Evolutionary conservation across 768 basidiomycete species (phyloP).

Genomic region (Rhodotorula paludigena): DNA sequence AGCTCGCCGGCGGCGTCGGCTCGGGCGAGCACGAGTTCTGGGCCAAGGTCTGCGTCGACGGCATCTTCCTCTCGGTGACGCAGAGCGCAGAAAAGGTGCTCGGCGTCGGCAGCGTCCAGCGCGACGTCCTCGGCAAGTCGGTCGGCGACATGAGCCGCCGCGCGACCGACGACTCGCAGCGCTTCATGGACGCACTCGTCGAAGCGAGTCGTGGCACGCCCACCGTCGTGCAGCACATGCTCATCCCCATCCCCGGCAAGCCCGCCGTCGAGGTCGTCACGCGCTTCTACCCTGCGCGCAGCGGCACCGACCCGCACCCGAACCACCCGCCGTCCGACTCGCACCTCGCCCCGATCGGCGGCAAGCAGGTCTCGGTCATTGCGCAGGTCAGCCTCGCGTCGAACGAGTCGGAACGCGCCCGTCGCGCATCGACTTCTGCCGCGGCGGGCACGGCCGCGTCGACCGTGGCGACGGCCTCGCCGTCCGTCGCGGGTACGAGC

Average conservation of each 20-base stretch:
- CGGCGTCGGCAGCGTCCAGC: conserved; percentile 39
- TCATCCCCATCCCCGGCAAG: conserved; percentile 42
- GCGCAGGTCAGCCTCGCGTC: conserved; percentile 20
- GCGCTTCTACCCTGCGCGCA: conserved; percentile 40
- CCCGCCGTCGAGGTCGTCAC: conserved; percentile 46
- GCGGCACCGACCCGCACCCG: conserved; percentile 2
- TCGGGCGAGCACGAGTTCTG: conserved; percentile 46
- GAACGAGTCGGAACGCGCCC: conserved; percentile 7
- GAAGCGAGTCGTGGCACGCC: conserved; percentile 40
- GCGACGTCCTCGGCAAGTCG: conserved; percentile 34
- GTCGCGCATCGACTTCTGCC: not conserved
- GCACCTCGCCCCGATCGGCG: conserved; percentile 10
- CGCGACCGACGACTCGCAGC: conserved; percentile 34
- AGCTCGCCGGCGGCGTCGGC: conserved; percentile 54
- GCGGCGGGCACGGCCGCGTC: not conserved
- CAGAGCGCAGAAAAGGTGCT: conserved; percentile 47
- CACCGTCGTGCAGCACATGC: conserved; percentile 45
- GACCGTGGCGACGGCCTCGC: not conserved
- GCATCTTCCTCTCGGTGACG: conserved; percentile 49
- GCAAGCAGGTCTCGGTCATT: conserved; percentile 18
- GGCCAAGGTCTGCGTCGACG: conserved; percentile 50
- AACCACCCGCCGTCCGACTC: not conserved
- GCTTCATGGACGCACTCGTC: conserved; percentile 43
- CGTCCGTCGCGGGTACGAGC: not conserved
- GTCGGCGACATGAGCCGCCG: conserved; percentile 45